phyloP scores from a whole-genome alignment of 2,329 filamentous ascomycete genomes.

The Boeremia exigua region DNA sequence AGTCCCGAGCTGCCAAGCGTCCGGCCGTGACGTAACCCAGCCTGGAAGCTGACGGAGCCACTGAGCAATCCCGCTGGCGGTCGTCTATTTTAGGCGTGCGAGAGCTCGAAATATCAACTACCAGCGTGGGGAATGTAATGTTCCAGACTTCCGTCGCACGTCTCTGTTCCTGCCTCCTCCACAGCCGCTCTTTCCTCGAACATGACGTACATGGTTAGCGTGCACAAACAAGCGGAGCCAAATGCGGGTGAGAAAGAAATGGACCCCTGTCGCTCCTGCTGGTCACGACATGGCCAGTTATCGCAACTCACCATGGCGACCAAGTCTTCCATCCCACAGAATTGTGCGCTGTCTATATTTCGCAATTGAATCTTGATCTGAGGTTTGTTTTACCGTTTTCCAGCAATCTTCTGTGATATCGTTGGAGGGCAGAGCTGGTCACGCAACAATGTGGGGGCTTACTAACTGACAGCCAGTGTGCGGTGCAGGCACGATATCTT shows the following conservation, averaged over 20 bases:
- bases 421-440: no score
- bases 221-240: slow-evolving; percentile 2
- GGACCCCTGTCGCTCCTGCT: slow-evolving; percentile 6
- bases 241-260: slow-evolving; percentile 6
- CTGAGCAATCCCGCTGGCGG: background rate
- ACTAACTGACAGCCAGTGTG: background rate
- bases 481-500: background rate
- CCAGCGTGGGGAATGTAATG: background rate
- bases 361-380: no score
- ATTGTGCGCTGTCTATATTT: no score
- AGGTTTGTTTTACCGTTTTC: background rate
- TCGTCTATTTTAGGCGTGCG: background rate
- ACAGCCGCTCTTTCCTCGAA: slow-evolving; percentile 8
- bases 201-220: slow-evolving; percentile 16
- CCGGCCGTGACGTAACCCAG: slow-evolving; percentile 33
- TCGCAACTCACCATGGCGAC: slow-evolving; percentile 8
- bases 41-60: slow-evolving; percentile 9
- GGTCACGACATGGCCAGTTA: slow-evolving; percentile 9
- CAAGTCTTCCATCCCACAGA: background rate
- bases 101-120: background rate
- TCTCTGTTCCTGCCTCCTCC: slow-evolving; percentile 1
- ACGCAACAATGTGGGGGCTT: background rate
- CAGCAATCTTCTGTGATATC: background rate
- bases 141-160: background rate
- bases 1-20: slow-evolving; percentile 25